Conservation (phyloP, 257 asterid species). For the Penstemon eatonii region DNA sequence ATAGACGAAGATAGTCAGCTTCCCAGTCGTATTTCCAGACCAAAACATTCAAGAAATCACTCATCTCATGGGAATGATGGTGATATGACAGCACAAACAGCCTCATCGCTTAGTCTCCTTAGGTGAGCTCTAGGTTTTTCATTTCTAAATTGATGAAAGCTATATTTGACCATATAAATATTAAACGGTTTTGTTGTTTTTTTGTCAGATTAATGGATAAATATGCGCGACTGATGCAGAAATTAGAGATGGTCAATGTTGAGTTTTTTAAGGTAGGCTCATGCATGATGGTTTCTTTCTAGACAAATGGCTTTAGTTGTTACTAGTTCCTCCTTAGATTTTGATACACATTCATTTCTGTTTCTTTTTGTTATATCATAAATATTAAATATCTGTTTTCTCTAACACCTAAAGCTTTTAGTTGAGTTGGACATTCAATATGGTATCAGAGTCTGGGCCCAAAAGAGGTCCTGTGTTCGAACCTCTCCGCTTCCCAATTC, state of each 20-base stretch:
- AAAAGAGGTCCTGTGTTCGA: no score
- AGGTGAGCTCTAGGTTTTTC: slow-evolving; percentile 51
- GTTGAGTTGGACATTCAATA: no score
- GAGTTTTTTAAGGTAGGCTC: slow-evolving; percentile 84
- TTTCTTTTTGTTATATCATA: not conserved
- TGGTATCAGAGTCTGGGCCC: no score
- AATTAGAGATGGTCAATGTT: slow-evolving; percentile 82
- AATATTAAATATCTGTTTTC: no score
- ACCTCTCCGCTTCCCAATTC: no score
- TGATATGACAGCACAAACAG: slow-evolving; percentile 77
- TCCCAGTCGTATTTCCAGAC: slow-evolving; percentile 84
- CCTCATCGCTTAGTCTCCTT: slow-evolving; percentile 86
- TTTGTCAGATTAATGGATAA: slow-evolving; percentile 86
- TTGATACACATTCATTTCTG: not conserved
- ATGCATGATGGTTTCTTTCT: slow-evolving; percentile 23
- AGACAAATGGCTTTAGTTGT: slow-evolving; percentile 13
- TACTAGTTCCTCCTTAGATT: slow-evolving; percentile 8
- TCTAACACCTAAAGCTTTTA: no score
- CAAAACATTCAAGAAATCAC: slow-evolving; percentile 55
- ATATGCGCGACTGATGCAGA: slow-evolving; percentile 97
- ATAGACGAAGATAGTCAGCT: slow-evolving; percentile 99
- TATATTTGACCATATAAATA: slow-evolving; percentile 20
- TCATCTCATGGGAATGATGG: slow-evolving; percentile 58
- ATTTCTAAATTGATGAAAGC: slow-evolving; percentile 25
- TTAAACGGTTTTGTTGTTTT: slow-evolving; percentile 36